These are phyloP conservation scores for Candida sonorensis DNA, from an alignment of 805 yeast genomes.

Conservation along the genomic window DNA sequence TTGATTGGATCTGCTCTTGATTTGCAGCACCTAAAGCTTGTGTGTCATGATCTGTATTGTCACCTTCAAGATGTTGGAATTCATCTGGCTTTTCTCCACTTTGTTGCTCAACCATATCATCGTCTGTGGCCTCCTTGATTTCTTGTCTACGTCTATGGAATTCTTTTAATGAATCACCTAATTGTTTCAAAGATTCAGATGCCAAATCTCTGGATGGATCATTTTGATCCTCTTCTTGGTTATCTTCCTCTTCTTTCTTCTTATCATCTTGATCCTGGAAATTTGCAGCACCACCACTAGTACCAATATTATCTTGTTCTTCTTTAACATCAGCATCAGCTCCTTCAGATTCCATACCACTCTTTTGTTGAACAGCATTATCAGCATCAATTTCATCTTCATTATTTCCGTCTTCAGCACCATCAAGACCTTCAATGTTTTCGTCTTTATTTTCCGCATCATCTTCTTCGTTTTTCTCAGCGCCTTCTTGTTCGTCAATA, in stretches of 20 bases:
- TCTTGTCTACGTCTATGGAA: constrained; percentile 88
- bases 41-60: constrained; percentile 68
- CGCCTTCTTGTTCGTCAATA: constrained; percentile 19
- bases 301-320: constrained; percentile 59
- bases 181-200: constrained; percentile 71
- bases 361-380: constrained; percentile 27
- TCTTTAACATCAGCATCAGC: constrained; percentile 30
- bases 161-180: constrained; percentile 89
- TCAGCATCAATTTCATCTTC: constrained; percentile 27
- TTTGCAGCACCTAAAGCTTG: constrained; percentile 92
- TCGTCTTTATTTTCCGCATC: constrained; percentile 27
- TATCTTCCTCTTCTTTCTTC: constrained; percentile 32
- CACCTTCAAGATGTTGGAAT: constrained; percentile 78
- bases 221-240: constrained; percentile 35
- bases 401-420: constrained; percentile 28
- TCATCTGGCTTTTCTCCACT: constrained; percentile 75
- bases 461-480: constrained; percentile 19
- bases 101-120: constrained; percentile 42
- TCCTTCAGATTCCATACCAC: constrained; percentile 30
- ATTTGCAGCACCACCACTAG: constrained; percentile 44
- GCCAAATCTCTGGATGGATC: constrained; percentile 63
- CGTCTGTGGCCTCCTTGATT: constrained; percentile 63
- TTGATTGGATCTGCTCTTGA: constrained; percentile 66
- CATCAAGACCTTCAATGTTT: constrained; percentile 23
- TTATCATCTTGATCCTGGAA: constrained; percentile 35